Base-by-base conservation (phyloP, 78 protist genomes). In the Pelomyxa schiedti region DNA sequence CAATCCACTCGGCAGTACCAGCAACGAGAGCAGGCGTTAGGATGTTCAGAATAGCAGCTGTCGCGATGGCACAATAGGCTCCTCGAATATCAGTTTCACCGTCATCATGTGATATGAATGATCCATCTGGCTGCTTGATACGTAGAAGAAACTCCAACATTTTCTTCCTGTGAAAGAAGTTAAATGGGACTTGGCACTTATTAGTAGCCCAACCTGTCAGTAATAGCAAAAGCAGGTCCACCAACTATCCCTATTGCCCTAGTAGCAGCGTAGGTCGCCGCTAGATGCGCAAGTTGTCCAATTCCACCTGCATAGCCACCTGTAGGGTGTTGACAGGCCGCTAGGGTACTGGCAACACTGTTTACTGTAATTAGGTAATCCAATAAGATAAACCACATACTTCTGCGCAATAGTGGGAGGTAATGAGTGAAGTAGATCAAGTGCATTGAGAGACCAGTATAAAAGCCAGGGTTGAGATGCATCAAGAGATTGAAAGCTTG, bases 261-360 rank as follows among this genome's bases (percentile, higher is more conserved):
- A n/a, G 93, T 78, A 28, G 99, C 89, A 0, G 99, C 98, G 58
- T 92, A 97, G 4, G 99, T 96, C 3, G 99, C 94, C 3, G 97
- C 98, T 0, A 93, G 81, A 37, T 97, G 99, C 29, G 96, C 64
- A 4, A 74, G 32, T 73, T 93, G 97, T 8, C 75, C 69, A 3
- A 91, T 43, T 28, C 90, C 90, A 47, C 90, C 90, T 40, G 79
- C 90, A 29, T 77, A 86, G 29, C 90, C 90, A 37, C 90, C 90
- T 53, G 72, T 58, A 16, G 58, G 58, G 32, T 16, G 16, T 16
- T 47, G 58, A 16, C 58, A 47, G 32, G 58, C 58, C 16, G 58
- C 58, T 16, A 47, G 58, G 32, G 58, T 47, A 16, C 16, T 47
- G 58, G 16, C 58, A 47, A 16, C 58, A 16, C 58, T 47, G 58